These are phyloP conservation scores for Excoecaria cochinchinensis DNA, from an alignment of 345 rosid genomes.

Conservation along the genomic window DNA sequence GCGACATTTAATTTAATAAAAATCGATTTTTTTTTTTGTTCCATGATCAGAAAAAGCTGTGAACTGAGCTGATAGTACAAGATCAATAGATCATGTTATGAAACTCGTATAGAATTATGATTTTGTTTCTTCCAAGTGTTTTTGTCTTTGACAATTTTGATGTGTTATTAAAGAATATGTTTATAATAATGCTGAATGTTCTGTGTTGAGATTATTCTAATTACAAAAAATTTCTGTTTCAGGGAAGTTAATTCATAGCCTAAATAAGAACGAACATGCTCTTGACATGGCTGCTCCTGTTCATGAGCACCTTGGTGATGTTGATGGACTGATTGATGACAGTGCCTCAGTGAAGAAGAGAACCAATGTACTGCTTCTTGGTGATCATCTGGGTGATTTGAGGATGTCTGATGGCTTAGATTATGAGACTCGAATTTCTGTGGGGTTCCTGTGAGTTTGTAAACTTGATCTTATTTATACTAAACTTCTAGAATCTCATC, in stretches of 20 bases:
- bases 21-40: background rate
- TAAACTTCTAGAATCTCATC: background rate
- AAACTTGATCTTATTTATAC: constrained; percentile 1
- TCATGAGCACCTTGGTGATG: constrained; percentile 55
- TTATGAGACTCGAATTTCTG: constrained; percentile 68
- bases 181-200: background rate
- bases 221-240: constrained; percentile 17
- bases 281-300: constrained; percentile 88
- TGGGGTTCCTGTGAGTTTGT: constrained; percentile 78
- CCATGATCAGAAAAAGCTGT: background rate
- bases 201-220: constrained; percentile 3
- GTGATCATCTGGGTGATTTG: constrained; percentile 84
- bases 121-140: background rate
- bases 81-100: background rate
- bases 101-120: background rate
- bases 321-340: constrained; percentile 33
- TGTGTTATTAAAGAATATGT: background rate
- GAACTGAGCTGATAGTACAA: background rate
- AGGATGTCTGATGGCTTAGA: constrained; percentile 87
- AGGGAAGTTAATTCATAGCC: constrained; percentile 80
- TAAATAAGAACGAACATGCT: constrained; percentile 88
- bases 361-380: constrained; percentile 80
- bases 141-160: background rate
- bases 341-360: constrained; percentile 52
- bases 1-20: background rate